Evolutionary conservation across 768 basidiomycete genomes (phyloP), one percentile per base, ranked within the genome.

Genomic region (Collybia sordida): DNA sequence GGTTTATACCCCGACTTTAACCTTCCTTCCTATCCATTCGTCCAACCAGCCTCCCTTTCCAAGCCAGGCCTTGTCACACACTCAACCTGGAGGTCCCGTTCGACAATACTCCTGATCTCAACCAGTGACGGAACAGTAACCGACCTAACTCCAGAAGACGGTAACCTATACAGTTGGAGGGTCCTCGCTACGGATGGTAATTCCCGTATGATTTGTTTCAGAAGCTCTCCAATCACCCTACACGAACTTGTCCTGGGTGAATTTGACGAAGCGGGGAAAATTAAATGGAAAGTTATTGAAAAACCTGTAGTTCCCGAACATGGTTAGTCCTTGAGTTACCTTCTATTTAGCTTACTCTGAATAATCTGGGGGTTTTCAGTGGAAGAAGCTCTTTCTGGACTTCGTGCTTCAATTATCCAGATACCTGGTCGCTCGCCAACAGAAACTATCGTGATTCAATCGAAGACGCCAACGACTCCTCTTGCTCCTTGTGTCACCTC

Each of bases 1-100:
- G 87, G 88, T 0, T 64, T 90, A 1, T 89, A 82, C 54, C 72
- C 79, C 4, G 70, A 78, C 15, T 72, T 67, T 51, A 76, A 74
- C 52, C 65, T 88, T 15, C 63, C 74, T 0, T 35, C 67, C 0
- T 62, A 59, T 1, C 74, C 81, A 0, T 78, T 78, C 56, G 51
- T 81, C 15, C 42, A 50, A 4, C 43, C 62, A 6, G 31, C 44
- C 12, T 46, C 37, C 3, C 59, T 23, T 9, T 54, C 52, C 11
- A 52, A 51, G 8, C 47, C 65, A 1, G 60, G 63, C 19, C 48
- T 85, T 15, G 63, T 80, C n/a, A 59, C 75, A 3, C 68, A 75
- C 15, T 82, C 83, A 0, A 61, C 70, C 17, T 85, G 80, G 80
- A 74, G 79, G 0, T 82, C 82, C 0, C 71, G 80, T 7, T 65